Evolutionary conservation across 495 filamentous ascomycete genomes (phyloP).

Genomic region (Penicillium psychrofluorescens): DNA sequence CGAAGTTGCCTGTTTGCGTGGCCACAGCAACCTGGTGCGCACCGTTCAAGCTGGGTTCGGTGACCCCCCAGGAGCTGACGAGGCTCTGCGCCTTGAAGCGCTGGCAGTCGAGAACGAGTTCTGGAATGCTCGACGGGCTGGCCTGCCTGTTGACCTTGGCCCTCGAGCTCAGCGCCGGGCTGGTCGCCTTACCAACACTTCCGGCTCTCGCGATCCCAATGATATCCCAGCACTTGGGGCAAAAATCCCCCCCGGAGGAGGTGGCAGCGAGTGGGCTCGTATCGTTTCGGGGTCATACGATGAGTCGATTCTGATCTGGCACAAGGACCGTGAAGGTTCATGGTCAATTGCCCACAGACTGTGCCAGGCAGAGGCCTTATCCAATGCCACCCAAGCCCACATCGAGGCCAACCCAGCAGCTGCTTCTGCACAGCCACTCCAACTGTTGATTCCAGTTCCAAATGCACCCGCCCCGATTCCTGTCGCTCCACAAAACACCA

Average conservation of each 20-base stretch:
- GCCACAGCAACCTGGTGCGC: slow-evolving; percentile 77
- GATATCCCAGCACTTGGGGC: slow-evolving; percentile 74
- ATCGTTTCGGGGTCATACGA: slow-evolving; percentile 97
- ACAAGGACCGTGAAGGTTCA: slow-evolving; percentile 67
- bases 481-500: no score
- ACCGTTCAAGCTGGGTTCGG: slow-evolving; percentile 93
- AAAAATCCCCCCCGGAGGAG: slow-evolving; percentile 79
- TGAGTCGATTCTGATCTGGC: slow-evolving; percentile 91
- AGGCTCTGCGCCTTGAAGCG: slow-evolving; percentile 65
- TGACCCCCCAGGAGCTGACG: slow-evolving; percentile 71
- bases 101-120: slow-evolving; percentile 63
- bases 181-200: slow-evolving; percentile 53
- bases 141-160: slow-evolving; percentile 37
- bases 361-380: slow-evolving; percentile 56
- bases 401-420: background rate
- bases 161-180: slow-evolving; percentile 38
- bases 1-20: slow-evolving; percentile 78
- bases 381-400: slow-evolving; percentile 27
- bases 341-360: slow-evolving; percentile 71
- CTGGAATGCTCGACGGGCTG: slow-evolving; percentile 60
- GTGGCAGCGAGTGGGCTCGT: slow-evolving; percentile 74
- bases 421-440: no score
- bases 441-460: no score
- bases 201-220: slow-evolving; percentile 63
- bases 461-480: no score